Evolutionary conservation across 257 asterid genomes (phyloP), one percentile per base, ranked within the genome.

Genomic region (Nicotiana noctiflora): DNA sequence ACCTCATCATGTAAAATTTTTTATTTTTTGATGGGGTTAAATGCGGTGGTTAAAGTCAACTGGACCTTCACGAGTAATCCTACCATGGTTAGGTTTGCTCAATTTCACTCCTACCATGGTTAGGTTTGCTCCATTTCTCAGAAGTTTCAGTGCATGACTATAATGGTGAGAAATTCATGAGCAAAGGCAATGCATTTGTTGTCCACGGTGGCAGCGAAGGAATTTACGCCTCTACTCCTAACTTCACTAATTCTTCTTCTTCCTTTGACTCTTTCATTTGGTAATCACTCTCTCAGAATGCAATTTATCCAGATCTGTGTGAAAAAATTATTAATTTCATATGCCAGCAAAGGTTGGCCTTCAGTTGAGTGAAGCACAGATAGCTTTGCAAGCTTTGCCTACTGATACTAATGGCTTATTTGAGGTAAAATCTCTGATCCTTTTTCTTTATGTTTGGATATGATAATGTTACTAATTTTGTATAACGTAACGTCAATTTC

Each of bases 151-250:
- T 25, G 27, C 27, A 25, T 25, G 27, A 25, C 27, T 25, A 25
- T 25, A 25, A 25, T 25, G 27, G 27, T 25, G 27, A 25, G 27
- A 25, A 25, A 25, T 25, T 25, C 27, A 25, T 25, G 27, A 25
- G 27, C 27, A 25, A 25, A 25, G 27, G 27, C 66, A 96, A 96
- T 89, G 96, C 98, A 1, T 92, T 90, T 88, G 92, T 96, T 6
- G 90, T 94, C 81, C 96, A 96, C 51, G 99, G 96, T 31, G 99
- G 98, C 8, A 94, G 97, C 81, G 98, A 96, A 83, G 99, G 99
- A 49, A 90, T 94, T 57, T 91, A 94, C 91, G 87, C 97, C 84
- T 94, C 97, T 76, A 57, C 84, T 75, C 89, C 91, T 82, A 88
- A 77, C 3, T 88, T 80, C 83, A 90, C 88, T 81, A 89, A 91